Evolutionary conservation across 805 yeast species (phyloP).

Genomic region (Sungouiella thailandica): DNA sequence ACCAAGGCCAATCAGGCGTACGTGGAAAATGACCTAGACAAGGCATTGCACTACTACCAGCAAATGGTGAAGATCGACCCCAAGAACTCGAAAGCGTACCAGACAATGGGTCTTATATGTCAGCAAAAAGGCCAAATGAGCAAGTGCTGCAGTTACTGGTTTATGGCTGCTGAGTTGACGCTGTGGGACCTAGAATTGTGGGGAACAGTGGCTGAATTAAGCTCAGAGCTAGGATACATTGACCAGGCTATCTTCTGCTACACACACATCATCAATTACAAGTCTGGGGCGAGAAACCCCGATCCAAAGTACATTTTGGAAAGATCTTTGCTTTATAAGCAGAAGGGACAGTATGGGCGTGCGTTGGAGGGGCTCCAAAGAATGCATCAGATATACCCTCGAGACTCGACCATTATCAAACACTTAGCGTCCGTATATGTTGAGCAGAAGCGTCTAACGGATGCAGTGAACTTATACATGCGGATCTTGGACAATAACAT

Average conservation of each 20-base stretch:
- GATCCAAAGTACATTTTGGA: constrained; percentile 55
- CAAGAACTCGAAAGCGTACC: constrained; percentile 76
- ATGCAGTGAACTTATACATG: constrained; percentile 69
- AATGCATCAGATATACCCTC: constrained; percentile 50
- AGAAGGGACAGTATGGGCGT: constrained; percentile 60
- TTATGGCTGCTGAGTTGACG: constrained; percentile 72
- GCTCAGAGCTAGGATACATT: constrained; percentile 58
- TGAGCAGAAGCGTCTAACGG: constrained; percentile 57
- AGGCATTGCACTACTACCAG: constrained; percentile 54
- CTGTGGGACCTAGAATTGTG: constrained; percentile 75
- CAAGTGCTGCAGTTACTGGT: constrained; percentile 77
- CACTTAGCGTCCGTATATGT: constrained; percentile 51
- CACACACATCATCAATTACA: constrained; percentile 51
- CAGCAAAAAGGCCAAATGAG: constrained; percentile 59
- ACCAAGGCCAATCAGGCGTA: constrained; percentile 79
- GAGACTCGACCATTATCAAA: constrained; percentile 53
- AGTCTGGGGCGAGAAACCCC: constrained; percentile 2
- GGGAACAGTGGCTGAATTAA: constrained; percentile 68
- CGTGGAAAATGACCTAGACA: constrained; percentile 56
- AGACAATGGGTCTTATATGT: constrained; percentile 82
- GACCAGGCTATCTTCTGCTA: constrained; percentile 81
- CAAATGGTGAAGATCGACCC: constrained; percentile 77
- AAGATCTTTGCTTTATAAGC: constrained; percentile 63
- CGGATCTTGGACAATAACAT: constrained; percentile 59
- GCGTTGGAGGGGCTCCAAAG: constrained; percentile 71